Percentiles rank a stretch among this genome's conserved stretches.
phyloP scores from a whole-genome alignment of 495 filamentous ascomycete species.

The Bryoglossum gracile region DNA sequence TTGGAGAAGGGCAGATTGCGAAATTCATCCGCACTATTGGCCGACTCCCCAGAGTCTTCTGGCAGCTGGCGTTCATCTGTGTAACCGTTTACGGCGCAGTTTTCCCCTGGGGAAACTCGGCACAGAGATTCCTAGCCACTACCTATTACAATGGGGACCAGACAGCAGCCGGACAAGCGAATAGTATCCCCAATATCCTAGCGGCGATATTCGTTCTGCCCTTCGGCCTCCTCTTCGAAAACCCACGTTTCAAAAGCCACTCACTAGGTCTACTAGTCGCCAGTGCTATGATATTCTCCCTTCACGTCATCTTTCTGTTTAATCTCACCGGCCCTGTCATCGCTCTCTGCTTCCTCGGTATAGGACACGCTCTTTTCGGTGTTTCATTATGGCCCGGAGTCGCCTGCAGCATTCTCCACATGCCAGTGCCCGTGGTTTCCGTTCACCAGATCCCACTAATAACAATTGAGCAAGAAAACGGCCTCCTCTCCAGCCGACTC shows the following conservation, averaged over 20 bases:
- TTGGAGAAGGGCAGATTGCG: neutral
- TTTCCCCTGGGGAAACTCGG: conserved; percentile 2
- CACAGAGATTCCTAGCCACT: neutral
- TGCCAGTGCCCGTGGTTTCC: neutral
- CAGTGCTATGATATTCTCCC: neutral
- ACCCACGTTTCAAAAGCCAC: conserved; percentile 2
- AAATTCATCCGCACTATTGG: neutral
- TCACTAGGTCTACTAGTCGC: neutral
- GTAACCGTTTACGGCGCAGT: neutral
- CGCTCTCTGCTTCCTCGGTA: neutral
- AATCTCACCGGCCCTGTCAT: neutral
- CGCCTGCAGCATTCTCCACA: neutral
- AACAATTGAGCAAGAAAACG: neutral
- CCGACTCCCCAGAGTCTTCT: conserved; percentile 3
- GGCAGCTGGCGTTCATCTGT: neutral
- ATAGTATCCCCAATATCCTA: conserved; percentile 1
- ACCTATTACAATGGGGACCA: neutral
- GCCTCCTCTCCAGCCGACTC: neutral
- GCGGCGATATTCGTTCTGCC: neutral
- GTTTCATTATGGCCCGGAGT: neutral
- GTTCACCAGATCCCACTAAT: neutral
- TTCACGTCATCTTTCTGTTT: neutral
- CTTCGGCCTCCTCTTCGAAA: conserved; percentile 1
- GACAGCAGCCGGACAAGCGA: neutral
- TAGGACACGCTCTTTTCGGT: neutral